A percentile compares a stretch with the other conserved stretches of the same genome.
These are phyloP conservation scores for Melanogaster broomeanus DNA, from an alignment of 768 basidiomycete species.

Conservation along the genomic window DNA sequence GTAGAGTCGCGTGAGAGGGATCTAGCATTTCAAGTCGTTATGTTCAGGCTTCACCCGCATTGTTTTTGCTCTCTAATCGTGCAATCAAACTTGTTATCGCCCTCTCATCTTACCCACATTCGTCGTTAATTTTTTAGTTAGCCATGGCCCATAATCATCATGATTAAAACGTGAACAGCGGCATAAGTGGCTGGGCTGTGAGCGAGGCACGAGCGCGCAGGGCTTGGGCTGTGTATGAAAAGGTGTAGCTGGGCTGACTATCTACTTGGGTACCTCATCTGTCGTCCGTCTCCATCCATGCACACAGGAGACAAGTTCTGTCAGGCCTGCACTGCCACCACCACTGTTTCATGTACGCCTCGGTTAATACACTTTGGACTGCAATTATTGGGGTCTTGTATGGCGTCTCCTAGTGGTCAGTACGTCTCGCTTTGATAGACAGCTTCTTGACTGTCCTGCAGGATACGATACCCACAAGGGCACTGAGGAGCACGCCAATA, in stretches of 20 bases:
- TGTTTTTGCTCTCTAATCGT: neutral
- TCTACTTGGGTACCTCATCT: too few relatives aligned
- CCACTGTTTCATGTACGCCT: too few relatives aligned
- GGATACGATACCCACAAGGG: conserved; percentile 4
- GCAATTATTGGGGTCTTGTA: neutral
- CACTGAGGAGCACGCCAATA: neutral
- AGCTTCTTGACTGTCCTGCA: neutral
- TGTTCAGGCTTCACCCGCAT: neutral
- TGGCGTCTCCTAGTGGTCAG: conserved; percentile 15
- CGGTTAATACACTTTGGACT: too few relatives aligned
- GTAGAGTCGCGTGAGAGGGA: neutral
- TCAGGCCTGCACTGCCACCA: neutral
- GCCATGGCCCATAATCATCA: too few relatives aligned
- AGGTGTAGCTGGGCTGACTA: too few relatives aligned
- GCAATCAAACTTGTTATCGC: neutral
- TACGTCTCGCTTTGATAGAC: neutral
- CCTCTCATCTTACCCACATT: conserved; percentile 3
- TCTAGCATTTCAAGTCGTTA: neutral
- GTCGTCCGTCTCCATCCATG: too few relatives aligned
- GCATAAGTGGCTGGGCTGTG: too few relatives aligned
- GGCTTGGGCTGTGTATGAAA: too few relatives aligned
- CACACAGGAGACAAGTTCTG: too few relatives aligned
- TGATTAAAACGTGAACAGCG: too few relatives aligned
- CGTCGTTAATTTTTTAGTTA: neutral
- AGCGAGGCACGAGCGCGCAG: too few relatives aligned